Percentiles rank a stretch among this genome's conserved stretches.
Conservation (phyloP, 2,329 filamentous ascomycete genomes). For the Penicillium sp. region DNA sequence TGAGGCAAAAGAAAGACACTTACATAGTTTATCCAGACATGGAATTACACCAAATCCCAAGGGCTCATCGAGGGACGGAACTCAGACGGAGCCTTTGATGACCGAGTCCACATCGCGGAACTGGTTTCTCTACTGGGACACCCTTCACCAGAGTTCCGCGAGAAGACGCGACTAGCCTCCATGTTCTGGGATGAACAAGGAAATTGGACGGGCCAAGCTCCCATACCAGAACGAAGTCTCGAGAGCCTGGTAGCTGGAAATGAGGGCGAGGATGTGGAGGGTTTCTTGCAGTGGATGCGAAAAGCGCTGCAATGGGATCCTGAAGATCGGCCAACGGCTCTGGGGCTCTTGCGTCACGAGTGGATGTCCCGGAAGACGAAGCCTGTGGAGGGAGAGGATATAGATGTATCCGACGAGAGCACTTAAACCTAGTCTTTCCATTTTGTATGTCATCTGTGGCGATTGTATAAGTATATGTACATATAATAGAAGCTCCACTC, state of each 20-base stretch:
- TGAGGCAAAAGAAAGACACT: not conserved
- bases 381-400: not conserved
- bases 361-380: conserved; percentile 25
- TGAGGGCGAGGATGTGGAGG: conserved; percentile 18
- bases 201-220: conserved; percentile 13
- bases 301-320: conserved; percentile 25
- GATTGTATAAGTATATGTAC: not conserved
- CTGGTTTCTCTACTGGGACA: conserved; percentile 15
- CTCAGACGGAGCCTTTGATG: conserved; percentile 17
- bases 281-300: conserved; percentile 23
- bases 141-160: conserved; percentile 13
- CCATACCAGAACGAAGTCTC: conserved; percentile 14
- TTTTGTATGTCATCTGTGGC: not conserved
- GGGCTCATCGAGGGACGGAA: conserved; percentile 12
- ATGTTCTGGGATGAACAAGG: conserved; percentile 22
- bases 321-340: conserved; percentile 23
- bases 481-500: not conserved
- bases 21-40: not conserved
- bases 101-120: conserved; percentile 20
- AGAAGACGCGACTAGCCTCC: conserved; percentile 12
- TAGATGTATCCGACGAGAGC: not conserved
- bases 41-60: not conserved
- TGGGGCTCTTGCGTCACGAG: conserved; percentile 31
- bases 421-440: not conserved
- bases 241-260: conserved; percentile 4